Conservation (phyloP, 2,329 filamentous ascomycete genomes). For the Cercospora citrullina region DNA sequence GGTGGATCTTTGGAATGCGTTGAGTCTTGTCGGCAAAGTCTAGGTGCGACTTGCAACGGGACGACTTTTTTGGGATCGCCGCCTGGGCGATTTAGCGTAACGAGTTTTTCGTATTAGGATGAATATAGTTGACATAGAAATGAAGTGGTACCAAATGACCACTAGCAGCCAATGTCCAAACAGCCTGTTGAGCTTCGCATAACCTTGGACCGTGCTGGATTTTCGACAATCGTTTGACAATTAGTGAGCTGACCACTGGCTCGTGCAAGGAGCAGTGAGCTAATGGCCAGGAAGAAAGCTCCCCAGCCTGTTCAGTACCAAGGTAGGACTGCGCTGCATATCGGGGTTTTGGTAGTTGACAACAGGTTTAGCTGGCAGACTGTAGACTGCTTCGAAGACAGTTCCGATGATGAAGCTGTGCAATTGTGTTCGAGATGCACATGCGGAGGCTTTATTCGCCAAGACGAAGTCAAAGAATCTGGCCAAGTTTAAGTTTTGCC, state of each 20-base stretch:
- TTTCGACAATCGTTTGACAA: background rate
- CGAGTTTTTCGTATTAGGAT: background rate
- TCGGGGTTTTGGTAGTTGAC: background rate
- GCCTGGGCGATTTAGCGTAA: background rate
- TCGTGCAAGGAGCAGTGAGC: background rate
- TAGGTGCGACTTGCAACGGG: background rate
- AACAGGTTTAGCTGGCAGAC: background rate
- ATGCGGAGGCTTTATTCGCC: background rate
- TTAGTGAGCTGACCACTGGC: background rate
- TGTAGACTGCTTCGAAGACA: too few species aligned
- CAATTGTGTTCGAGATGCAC: background rate
- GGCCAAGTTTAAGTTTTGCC: background rate
- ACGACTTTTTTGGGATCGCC: background rate
- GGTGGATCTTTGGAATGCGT: constrained; percentile 12
- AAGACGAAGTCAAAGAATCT: too few species aligned
- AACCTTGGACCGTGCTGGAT: background rate
- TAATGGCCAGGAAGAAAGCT: background rate
- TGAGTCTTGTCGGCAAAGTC: background rate
- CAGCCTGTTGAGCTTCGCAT: background rate
- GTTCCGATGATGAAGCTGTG: background rate
- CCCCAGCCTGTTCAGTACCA: background rate
- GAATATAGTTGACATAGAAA: background rate
- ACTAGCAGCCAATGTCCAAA: background rate
- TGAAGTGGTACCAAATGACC: background rate
- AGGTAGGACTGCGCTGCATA: background rate